Percentiles rank a stretch among this genome's conserved stretches.
These are phyloP conservation scores for Nemania serpens DNA, from an alignment of 2,329 filamentous ascomycete genomes.

Conservation along the genomic window DNA sequence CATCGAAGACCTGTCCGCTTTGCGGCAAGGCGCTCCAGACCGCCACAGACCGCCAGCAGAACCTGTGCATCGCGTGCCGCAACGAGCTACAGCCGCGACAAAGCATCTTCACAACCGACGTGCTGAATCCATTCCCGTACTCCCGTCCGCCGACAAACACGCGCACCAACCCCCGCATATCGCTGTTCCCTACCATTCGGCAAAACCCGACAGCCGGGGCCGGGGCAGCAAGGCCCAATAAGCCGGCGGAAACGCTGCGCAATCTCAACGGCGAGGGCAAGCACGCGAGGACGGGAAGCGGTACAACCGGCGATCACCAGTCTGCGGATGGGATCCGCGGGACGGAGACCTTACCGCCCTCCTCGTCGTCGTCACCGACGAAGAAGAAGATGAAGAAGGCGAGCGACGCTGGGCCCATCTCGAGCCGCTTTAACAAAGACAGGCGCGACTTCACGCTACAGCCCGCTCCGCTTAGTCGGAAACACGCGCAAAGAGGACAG, in stretches of 20 bases:
- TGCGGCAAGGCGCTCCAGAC: constrained; percentile 24
- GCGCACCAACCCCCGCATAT: not conserved
- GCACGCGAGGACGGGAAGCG: too few relatives aligned
- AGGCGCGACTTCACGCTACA: constrained; percentile 31
- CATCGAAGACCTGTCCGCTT: constrained; percentile 24
- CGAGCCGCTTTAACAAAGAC: constrained; percentile 20
- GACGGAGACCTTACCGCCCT: too few relatives aligned
- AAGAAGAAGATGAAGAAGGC: not conserved
- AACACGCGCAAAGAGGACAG: not conserved
- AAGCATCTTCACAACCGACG: constrained; percentile 30
- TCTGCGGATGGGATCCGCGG: too few relatives aligned
- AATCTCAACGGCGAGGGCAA: not conserved
- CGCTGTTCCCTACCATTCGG: not conserved
- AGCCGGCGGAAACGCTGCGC: not conserved
- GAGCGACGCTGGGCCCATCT: not conserved
- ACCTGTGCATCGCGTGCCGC: constrained; percentile 34
- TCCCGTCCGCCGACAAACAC: too few relatives aligned
- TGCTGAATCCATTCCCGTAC: not conserved
- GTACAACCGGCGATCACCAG: too few relatives aligned
- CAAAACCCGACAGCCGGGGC: not conserved
- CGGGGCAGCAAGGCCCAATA: too few relatives aligned
- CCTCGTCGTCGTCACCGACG: not conserved
- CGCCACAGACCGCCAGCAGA: constrained; percentile 23
- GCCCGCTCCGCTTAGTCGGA: constrained; percentile 27
- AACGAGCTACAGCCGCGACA: constrained; percentile 30